phyloP scores from a whole-genome alignment of 2,329 filamentous ascomycete species.

The Calonectria montana region DNA sequence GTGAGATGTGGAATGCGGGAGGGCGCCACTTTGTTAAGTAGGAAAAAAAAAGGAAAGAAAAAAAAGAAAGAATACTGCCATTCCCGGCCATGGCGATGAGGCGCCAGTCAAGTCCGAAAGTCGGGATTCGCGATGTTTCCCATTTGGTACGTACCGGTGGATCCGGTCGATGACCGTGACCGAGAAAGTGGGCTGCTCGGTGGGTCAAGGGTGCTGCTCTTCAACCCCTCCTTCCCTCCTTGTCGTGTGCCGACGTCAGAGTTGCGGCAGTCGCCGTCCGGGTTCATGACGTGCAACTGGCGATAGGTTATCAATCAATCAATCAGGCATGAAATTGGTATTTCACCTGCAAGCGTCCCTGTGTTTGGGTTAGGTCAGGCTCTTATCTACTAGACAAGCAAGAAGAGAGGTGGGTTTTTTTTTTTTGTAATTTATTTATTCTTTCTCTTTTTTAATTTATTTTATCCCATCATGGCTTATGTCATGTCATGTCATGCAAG shows the following conservation, averaged over 20 bases:
- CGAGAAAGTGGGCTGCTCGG: slow-evolving; percentile 10
- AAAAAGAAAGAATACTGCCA: background rate
- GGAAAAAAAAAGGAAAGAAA: no score
- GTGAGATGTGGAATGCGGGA: no score
- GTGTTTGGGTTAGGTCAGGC: background rate
- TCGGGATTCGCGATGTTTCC: slow-evolving; percentile 13
- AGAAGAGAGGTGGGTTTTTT: background rate
- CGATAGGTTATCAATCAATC: background rate
- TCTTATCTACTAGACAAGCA: no score
- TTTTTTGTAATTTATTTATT: no score
- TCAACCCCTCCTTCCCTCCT: slow-evolving; percentile 12
- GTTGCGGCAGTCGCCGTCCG: background rate
- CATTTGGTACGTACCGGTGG: slow-evolving; percentile 17
- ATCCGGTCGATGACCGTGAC: slow-evolving; percentile 5
- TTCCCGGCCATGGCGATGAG: slow-evolving; percentile 8
- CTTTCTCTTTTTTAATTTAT: no score
- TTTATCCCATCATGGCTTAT: background rate
- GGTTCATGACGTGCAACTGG: background rate
- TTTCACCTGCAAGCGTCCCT: no score
- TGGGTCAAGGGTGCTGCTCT: background rate
- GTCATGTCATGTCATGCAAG: background rate
- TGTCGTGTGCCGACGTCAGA: slow-evolving; percentile 9
- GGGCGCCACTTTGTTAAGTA: no score
- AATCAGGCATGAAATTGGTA: background rate
- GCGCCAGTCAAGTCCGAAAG: background rate